These are phyloP conservation scores for Pseudonectria buxi DNA, from an alignment of 2,329 filamentous ascomycete species.

Conservation along the genomic window DNA sequence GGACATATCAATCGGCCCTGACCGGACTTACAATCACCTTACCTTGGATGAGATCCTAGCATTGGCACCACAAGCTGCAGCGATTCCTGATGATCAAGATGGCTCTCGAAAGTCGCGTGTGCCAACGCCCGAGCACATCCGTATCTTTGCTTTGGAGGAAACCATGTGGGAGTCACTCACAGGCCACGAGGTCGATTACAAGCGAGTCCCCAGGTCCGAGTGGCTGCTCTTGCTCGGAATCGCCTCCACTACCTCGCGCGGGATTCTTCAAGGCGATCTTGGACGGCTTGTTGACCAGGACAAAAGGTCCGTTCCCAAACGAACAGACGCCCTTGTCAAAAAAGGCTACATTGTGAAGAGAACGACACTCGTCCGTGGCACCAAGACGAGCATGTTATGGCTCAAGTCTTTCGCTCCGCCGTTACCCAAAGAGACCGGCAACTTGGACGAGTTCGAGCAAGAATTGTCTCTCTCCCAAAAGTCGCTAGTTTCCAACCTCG, in stretches of 20 bases:
- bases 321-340: constrained; percentile 51
- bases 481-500: constrained; percentile 37
- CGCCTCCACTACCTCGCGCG: constrained; percentile 45
- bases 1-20: constrained; percentile 30
- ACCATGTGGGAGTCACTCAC: constrained; percentile 54
- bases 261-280: constrained; percentile 56
- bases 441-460: constrained; percentile 16
- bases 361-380: constrained; percentile 50
- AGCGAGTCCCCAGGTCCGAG: constrained; percentile 50
- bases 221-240: constrained; percentile 54
- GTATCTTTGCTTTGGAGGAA: constrained; percentile 46
- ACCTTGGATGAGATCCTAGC: constrained; percentile 27
- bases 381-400: constrained; percentile 58
- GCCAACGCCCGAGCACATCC: constrained; percentile 7
- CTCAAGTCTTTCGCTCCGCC: constrained; percentile 48
- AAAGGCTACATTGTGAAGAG: constrained; percentile 59
- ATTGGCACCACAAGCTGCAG: constrained; percentile 8
- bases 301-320: constrained; percentile 55
- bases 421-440: constrained; percentile 29
- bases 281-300: constrained; percentile 53
- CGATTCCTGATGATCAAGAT: constrained; percentile 2
- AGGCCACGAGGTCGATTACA: constrained; percentile 52
- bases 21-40: constrained; percentile 32
- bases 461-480: constrained; percentile 34
- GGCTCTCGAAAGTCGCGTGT: neutral